Percentiles rank a stretch among this genome's conserved stretches.
phyloP scores from a whole-genome alignment of 192 early-diverging fungal species.

The Mortierella claussenii region DNA sequence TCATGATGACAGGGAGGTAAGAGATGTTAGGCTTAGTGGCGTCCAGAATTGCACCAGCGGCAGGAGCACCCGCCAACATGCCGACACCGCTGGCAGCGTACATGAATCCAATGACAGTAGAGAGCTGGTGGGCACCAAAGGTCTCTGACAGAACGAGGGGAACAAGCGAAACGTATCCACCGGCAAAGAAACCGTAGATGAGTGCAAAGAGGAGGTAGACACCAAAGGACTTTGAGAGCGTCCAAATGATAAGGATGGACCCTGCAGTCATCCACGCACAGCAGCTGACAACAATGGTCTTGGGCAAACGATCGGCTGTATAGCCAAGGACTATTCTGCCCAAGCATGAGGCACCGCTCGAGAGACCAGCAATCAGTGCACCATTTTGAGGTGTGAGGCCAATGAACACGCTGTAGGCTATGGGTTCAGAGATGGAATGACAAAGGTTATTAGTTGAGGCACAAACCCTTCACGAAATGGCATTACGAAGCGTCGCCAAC shows the following conservation, averaged over 20 bases:
- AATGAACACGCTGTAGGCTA: conserved; percentile 65
- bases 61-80: conserved; percentile 53
- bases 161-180: conserved; percentile 57
- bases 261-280: conserved; percentile 52
- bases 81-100: conserved; percentile 57
- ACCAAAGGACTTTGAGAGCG: conserved; percentile 36
- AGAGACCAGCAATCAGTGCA: conserved; percentile 70
- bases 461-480: no score
- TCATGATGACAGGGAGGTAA: conserved; percentile 50
- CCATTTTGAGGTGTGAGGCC: conserved; percentile 67
- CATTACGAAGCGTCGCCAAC: no score
- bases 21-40: conserved; percentile 38
- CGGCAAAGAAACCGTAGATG: conserved; percentile 60
- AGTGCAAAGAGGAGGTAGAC: conserved; percentile 54
- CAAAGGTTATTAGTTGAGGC: no score
- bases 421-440: conserved; percentile 2
- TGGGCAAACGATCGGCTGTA: conserved; percentile 63
- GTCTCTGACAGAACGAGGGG: conserved; percentile 49
- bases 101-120: conserved; percentile 57
- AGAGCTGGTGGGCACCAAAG: conserved; percentile 56
- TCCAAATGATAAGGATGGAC: conserved; percentile 43
- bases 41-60: conserved; percentile 45
- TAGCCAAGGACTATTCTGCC: conserved; percentile 74
- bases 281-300: conserved; percentile 39
- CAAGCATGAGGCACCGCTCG: conserved; percentile 71